Conservation (phyloP, 2,329 filamentous ascomycete species). For the Alternaria ventricosa region DNA sequence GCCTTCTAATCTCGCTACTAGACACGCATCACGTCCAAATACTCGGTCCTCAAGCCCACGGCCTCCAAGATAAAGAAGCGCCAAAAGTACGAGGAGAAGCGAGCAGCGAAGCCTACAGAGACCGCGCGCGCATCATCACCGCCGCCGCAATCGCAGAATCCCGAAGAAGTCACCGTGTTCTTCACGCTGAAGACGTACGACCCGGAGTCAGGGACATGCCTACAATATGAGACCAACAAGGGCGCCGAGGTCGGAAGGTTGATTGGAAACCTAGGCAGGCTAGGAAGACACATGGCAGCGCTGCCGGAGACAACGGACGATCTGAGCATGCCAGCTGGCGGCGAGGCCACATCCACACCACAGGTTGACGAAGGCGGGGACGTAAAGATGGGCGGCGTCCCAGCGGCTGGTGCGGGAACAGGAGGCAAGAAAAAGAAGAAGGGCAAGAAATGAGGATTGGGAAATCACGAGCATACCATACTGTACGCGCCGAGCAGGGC, state of each 20-base stretch:
- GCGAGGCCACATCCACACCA: conserved; percentile 40
- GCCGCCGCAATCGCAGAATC: conserved; percentile 32
- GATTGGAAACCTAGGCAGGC: conserved; percentile 74
- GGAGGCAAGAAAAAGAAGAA: conserved; percentile 60
- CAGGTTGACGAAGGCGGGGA: conserved; percentile 40
- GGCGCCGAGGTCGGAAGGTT: conserved; percentile 87
- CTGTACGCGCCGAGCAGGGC: background rate
- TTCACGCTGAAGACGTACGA: conserved; percentile 92
- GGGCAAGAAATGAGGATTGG: conserved; percentile 54
- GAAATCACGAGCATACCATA: background rate
- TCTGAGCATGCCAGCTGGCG: conserved; percentile 40
- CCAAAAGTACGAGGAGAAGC: conserved; percentile 40
- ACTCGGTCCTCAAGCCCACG: conserved; percentile 68
- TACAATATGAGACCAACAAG: conserved; percentile 93
- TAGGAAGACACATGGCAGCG: conserved; percentile 70
- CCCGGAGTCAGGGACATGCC: conserved; percentile 76
- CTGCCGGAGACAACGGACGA: conserved; percentile 53
- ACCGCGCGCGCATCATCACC: conserved; percentile 36
- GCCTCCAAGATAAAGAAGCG: conserved; percentile 43
- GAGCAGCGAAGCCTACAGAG: conserved; percentile 33
- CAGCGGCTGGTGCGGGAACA: conserved; percentile 25
- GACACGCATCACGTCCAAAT: conserved; percentile 93
- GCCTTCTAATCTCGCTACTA: conserved; percentile 48
- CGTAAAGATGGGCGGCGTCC: conserved; percentile 36
- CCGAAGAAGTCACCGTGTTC: conserved; percentile 57